Percentiles rank a stretch among this genome's conserved stretches.
Evolutionary conservation across 139 green algal species (phyloP).

Genomic region (Chlamydomonas incerta): DNA sequence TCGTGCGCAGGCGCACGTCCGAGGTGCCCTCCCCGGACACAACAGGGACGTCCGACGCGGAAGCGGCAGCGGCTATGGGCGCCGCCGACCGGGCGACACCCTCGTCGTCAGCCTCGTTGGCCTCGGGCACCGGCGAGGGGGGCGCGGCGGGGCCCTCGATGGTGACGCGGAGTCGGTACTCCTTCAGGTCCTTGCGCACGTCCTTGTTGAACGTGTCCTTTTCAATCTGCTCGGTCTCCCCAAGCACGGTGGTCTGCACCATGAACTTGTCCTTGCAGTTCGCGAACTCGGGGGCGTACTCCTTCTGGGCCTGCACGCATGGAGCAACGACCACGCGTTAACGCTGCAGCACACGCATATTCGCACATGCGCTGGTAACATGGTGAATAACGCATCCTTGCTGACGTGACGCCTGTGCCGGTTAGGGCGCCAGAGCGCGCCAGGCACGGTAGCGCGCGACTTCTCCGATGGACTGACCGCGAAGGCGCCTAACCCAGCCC

Average conservation of each 20-base stretch:
- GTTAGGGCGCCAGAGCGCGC: no score
- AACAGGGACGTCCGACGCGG: neutral
- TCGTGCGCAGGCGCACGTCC: constrained; percentile 9
- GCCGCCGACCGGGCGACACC: neutral
- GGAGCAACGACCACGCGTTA: neutral
- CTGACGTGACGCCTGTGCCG: neutral
- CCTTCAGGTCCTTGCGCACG: constrained; percentile 41
- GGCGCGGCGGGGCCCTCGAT: constrained; percentile 67
- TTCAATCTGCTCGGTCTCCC: constrained; percentile 52
- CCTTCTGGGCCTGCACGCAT: constrained; percentile 65
- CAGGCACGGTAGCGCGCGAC: no score
- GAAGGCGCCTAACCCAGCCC: neutral
- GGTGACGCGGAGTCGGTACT: constrained; percentile 61
- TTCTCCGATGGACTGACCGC: neutral
- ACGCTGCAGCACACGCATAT: neutral
- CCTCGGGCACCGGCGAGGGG: constrained; percentile 65
- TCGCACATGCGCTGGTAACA: no score
- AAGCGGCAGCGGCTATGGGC: neutral
- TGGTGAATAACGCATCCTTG: neutral
- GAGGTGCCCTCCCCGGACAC: neutral
- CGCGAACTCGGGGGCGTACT: constrained; percentile 63
- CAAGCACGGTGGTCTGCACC: constrained; percentile 64
- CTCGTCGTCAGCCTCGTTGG: constrained; percentile 49
- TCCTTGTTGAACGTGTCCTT: constrained; percentile 61
- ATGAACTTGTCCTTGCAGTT: constrained; percentile 80